These are phyloP conservation scores for Rutidosis leptorrhynchoides DNA, from an alignment of 129 eudicot genomes.

Conservation along the genomic window DNA sequence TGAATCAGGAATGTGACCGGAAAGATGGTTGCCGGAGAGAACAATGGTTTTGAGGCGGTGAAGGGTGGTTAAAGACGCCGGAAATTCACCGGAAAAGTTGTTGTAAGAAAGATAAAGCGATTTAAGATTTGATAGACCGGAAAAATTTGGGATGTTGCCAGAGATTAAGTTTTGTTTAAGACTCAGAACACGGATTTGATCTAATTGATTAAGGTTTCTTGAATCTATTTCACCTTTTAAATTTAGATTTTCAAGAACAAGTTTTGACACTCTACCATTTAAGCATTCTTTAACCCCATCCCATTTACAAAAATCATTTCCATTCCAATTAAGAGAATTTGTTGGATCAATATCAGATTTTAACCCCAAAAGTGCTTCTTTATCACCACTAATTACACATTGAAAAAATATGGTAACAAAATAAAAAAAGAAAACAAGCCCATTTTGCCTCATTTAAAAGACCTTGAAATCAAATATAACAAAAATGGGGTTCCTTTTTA, in stretches of 20 bases:
- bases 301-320: conserved; percentile 63
- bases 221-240: conserved; percentile 54
- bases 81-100: conserved; percentile 61
- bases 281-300: conserved; percentile 70
- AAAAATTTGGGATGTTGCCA: conserved; percentile 67
- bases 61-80: conserved; percentile 47
- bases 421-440: conserved; percentile 15
- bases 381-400: conserved; percentile 40
- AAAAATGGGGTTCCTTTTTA: conserved; percentile 11
- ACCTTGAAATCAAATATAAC: conserved; percentile 12
- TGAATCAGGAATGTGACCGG: conserved; percentile 57
- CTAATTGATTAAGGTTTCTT: conserved; percentile 40
- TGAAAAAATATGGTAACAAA: background rate
- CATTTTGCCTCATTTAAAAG: conserved; percentile 21
- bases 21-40: conserved; percentile 48
- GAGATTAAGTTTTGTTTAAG: conserved; percentile 64
- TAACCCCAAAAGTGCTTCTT: conserved; percentile 53
- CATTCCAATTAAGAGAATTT: conserved; percentile 60
- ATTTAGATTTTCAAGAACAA: conserved; percentile 61
- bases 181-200: conserved; percentile 70
- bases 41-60: conserved; percentile 75
- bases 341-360: conserved; percentile 57
- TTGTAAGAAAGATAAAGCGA: conserved; percentile 58
- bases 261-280: conserved; percentile 72
- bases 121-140: conserved; percentile 64